A percentile compares a stretch with the other conserved stretches of the same genome.
Conservation (phyloP, 2,329 filamentous ascomycete species). For the Myriosclerotinia curreyana region DNA sequence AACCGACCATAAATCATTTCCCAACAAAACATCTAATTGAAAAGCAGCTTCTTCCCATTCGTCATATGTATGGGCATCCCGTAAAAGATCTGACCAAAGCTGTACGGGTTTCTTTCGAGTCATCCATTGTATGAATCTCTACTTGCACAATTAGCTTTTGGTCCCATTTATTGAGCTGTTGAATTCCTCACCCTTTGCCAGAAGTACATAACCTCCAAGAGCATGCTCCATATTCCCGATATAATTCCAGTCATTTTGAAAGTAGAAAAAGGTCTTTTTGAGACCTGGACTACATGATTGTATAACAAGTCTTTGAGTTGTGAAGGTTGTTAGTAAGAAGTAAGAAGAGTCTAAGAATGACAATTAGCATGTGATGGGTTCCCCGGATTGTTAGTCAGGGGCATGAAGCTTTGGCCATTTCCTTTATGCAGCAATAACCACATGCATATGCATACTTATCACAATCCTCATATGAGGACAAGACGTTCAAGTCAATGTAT, state of each 20-base stretch:
- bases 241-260: constrained; percentile 35
- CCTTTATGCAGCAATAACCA: background rate
- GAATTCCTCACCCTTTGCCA: constrained; percentile 53
- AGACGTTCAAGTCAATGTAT: background rate
- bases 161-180: constrained; percentile 1
- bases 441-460: background rate
- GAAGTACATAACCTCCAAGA: constrained; percentile 60
- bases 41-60: constrained; percentile 85
- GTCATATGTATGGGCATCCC: constrained; percentile 68
- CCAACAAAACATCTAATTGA: constrained; percentile 77
- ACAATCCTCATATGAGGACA: background rate
- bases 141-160: constrained; percentile 23
- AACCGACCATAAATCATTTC: constrained; percentile 72
- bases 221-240: constrained; percentile 52
- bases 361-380: constrained; percentile 20
- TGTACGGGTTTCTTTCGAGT: constrained; percentile 61
- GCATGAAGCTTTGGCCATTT: constrained; percentile 19
- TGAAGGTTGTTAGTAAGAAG: background rate
- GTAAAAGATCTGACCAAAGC: constrained; percentile 62
- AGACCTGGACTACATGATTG: constrained; percentile 3
- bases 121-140: constrained; percentile 70
- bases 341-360: constrained; percentile 5
- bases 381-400: constrained; percentile 19
- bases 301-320: background rate
- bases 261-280: background rate